Evolutionary conservation across 2,329 filamentous ascomycete genomes (phyloP), one percentile per base, ranked within the genome.

Genomic region (Aspergillus tamarii): DNA sequence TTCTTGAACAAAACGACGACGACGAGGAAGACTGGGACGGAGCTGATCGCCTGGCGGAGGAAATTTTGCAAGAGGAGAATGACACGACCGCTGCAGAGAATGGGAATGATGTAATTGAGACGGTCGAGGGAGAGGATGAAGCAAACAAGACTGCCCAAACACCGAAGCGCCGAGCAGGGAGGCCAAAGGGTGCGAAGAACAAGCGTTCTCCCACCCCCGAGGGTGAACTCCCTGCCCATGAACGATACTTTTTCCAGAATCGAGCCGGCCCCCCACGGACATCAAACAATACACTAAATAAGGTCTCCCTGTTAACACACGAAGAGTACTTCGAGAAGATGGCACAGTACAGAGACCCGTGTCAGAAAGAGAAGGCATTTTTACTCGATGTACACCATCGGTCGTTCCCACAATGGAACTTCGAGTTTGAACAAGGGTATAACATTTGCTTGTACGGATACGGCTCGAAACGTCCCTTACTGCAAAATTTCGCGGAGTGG

Each of bases 181-280:
- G 85, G 72, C 87, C 87, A 0, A 88, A 86, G 69, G 83, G 83
- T 62, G 82, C 77, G 61, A 80, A 78, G 70, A 85, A 87, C 67
- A 87, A 88, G 71, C 88, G 87, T 62, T 92, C 91, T 8, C 91
- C 91, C 1, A 93, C 91, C 6, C 93, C 93, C 3, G 92, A 94
- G 21, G 86, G 88, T 59, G 87, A 97, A 71, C 84, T 98, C 2
- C 91, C 94, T 6, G 85, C 94, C 0, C 92, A 97, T 73, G 95
- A 98, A 77, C 87, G 91, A 69, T 99, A 96, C 81, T 98, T 99
- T 77, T 92, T 90, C 73, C 92, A 98, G 73, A 97, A 96, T 75
- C 89, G 92, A 55, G 89, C 92, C 0, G 93, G 92, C 2, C 86
- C 88, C 4, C 84, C 88, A 52, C 94, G 94, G 78, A 97, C 94